Evolutionary conservation across 2,329 filamentous ascomycete genomes (phyloP), one percentile per base, ranked within the genome.

Genomic region (Ophiocordyceps sinensis): DNA sequence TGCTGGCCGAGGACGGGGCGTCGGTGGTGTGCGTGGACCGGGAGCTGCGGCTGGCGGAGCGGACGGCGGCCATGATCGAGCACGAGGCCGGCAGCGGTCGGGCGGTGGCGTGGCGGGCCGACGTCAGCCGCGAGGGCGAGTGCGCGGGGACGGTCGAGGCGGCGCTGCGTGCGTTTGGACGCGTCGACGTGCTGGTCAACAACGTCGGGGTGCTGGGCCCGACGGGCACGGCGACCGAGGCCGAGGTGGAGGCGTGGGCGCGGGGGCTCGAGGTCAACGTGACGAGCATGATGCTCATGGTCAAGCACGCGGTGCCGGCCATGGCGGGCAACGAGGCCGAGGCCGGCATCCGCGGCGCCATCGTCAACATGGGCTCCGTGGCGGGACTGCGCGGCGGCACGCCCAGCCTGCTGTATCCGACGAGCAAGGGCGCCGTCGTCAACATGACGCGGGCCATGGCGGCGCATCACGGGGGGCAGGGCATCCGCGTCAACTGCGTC

Each of bases 241-340:
- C 80, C 1, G 73, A 81, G 49, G 70, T 78, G 63, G 65, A 55
- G 0, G 61, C 65, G 11, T 83, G 75, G 74, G 62, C 68, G 0
- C 64, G 63, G 39, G 66, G 69, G 0, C 63, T 82, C 41, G 66
- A 77, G 36, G 60, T 80, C 37, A 82, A 82, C 49, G 73, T 82
- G 4, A 68, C 67, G 5, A 77, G 71, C 48, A 82, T 82, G 77
- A 70, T 81, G 28, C 61, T 71, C 41, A 80, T 82, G 74, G 62
- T 64, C 15, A 78, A 79, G 49, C 70, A 73, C 47, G 68, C 68
- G 0, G 69, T 82, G 28, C 77, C 77, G 0, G 68, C 61, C 3
- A 82, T 82, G 77, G 46, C 48, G 21, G 64, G 62, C 42, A 78
- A 79, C 41, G 58, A 65, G 12, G 42, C 43, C 26, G 43, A 45